Percentiles rank a stretch among this genome's conserved stretches.
These are phyloP conservation scores for Phytopythium helicoides DNA, from an alignment of 352 stramenopile genomes.

Conservation along the genomic window DNA sequence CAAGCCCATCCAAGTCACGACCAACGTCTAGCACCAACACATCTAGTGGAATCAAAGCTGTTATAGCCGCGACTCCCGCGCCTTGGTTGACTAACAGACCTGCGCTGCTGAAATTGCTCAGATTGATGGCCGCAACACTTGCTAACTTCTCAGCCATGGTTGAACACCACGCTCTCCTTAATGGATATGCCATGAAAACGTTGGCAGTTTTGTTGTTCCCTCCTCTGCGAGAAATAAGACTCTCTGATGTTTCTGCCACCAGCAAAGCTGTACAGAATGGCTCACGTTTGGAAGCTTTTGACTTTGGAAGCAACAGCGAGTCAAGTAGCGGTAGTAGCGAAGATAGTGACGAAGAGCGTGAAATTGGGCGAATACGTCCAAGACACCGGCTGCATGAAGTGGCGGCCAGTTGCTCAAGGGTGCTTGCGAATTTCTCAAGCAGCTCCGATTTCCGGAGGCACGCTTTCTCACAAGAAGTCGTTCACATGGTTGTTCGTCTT, in stretches of 20 bases:
- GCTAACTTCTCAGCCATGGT: slow-evolving; percentile 66
- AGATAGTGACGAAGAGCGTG: background rate
- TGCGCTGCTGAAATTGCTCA: slow-evolving; percentile 31
- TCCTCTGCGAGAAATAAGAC: slow-evolving; percentile 40
- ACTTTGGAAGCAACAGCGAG: background rate
- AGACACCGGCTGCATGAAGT: slow-evolving; percentile 41
- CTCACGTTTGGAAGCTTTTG: background rate
- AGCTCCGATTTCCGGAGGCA: slow-evolving; percentile 50
- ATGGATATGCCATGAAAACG: slow-evolving; percentile 44
- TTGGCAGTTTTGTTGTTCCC: slow-evolving; percentile 43
- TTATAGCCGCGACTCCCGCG: background rate
- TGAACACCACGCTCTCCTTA: slow-evolving; percentile 59
- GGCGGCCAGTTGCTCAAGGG: slow-evolving; percentile 46
- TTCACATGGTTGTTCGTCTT: slow-evolving; percentile 48
- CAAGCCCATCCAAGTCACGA: background rate
- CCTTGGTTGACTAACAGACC: slow-evolving; percentile 19
- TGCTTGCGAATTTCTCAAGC: slow-evolving; percentile 70
- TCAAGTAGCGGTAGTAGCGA: background rate
- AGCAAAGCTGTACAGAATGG: too few relatives aligned
- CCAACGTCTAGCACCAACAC: background rate
- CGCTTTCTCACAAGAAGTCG: slow-evolving; percentile 48
- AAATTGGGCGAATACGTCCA: background rate
- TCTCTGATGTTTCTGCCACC: too few relatives aligned
- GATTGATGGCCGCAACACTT: slow-evolving; percentile 53
- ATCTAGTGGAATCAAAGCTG: background rate